These are phyloP conservation scores for Funneliformis geosporum DNA, from an alignment of 192 early-diverging fungal genomes.

Conservation along the genomic window DNA sequence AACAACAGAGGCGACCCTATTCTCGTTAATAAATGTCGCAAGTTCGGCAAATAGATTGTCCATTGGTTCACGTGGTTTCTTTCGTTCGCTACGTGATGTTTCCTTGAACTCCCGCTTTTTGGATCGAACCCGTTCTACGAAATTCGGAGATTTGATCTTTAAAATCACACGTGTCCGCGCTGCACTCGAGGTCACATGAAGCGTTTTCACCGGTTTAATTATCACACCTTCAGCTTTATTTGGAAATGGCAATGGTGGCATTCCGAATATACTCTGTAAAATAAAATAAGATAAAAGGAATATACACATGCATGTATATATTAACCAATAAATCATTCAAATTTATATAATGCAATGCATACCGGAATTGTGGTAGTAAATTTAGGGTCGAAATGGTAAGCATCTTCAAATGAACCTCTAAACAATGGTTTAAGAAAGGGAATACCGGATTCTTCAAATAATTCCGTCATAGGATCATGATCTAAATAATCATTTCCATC, in stretches of 20 bases:
- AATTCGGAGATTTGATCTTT: conserved; percentile 1
- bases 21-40: conserved; percentile 2
- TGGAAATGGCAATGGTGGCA: conserved; percentile 4
- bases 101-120: background rate
- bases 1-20: background rate
- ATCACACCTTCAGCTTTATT: conserved; percentile 15
- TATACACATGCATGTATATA: too few relatives aligned
- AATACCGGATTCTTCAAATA: background rate
- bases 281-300: too few relatives aligned
- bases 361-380: conserved; percentile 17
- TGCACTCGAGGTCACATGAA: background rate
- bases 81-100: background rate
- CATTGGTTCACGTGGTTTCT: background rate
- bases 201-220: background rate
- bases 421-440: background rate
- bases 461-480: background rate
- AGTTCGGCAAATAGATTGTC: background rate
- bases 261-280: background rate
- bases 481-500: background rate
- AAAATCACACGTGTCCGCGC: background rate
- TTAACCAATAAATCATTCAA: too few relatives aligned
- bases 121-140: background rate
- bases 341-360: too few relatives aligned
- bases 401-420: conserved; percentile 17
- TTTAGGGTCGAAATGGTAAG: background rate